These are phyloP conservation scores for Bacidia gigantensis DNA, from an alignment of 495 filamentous ascomycete genomes.

Conservation along the genomic window DNA sequence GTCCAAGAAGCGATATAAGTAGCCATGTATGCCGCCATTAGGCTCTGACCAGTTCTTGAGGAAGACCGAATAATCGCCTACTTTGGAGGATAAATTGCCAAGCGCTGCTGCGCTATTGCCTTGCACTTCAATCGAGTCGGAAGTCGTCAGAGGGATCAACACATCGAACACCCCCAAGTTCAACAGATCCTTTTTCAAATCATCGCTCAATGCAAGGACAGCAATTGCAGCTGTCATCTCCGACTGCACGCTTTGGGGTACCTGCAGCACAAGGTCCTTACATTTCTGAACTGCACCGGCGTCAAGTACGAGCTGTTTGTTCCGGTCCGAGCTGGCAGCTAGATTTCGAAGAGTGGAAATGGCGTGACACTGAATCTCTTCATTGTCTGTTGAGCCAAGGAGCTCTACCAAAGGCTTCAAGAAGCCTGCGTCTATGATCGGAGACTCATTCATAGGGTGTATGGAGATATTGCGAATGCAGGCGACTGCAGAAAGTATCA, in stretches of 20 bases:
- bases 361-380: slow-evolving; percentile 97
- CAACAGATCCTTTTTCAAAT: slow-evolving; percentile 83
- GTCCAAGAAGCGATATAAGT: slow-evolving; percentile 79
- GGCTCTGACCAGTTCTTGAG: slow-evolving; percentile 86
- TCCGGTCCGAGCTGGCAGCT: slow-evolving; percentile 89
- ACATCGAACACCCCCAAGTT: slow-evolving; percentile 93
- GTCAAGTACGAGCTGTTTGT: slow-evolving; percentile 91
- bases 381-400: slow-evolving; percentile 88
- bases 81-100: slow-evolving; percentile 94
- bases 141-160: slow-evolving; percentile 85
- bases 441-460: slow-evolving; percentile 97
- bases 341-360: slow-evolving; percentile 94
- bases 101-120: slow-evolving; percentile 94
- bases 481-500: slow-evolving; percentile 92
- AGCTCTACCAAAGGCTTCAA: slow-evolving; percentile 85
- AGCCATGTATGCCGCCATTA: slow-evolving; percentile 88
- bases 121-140: slow-evolving; percentile 92
- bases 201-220: slow-evolving; percentile 90
- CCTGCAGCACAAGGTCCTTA: slow-evolving; percentile 87
- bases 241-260: slow-evolving; percentile 87
- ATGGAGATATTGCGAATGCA: slow-evolving; percentile 99
- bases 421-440: slow-evolving; percentile 96
- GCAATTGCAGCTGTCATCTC: slow-evolving; percentile 99
- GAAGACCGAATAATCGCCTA: slow-evolving; percentile 93
- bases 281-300: slow-evolving; percentile 96